phyloP scores from a whole-genome alignment of 176 grass and related monocot genomes.

The Oryza nivara region DNA sequence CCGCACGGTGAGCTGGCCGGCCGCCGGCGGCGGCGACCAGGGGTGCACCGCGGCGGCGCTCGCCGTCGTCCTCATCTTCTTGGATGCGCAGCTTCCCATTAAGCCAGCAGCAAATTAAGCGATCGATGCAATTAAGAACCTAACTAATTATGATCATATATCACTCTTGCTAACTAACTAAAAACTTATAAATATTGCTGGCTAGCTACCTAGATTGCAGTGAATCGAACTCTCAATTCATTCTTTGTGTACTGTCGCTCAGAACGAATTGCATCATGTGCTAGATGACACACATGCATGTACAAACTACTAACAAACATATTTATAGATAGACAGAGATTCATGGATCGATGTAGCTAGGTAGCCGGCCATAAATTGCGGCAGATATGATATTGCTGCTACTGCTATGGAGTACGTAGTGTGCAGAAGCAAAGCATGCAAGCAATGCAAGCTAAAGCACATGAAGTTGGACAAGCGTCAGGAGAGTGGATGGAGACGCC shows the following conservation, averaged over 20 bases:
- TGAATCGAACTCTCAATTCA: background rate
- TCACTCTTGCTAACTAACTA: too few relatives aligned
- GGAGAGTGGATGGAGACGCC: slow-evolving; percentile 44
- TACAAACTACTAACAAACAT: background rate
- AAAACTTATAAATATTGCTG: background rate
- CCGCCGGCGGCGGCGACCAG: slow-evolving; percentile 31
- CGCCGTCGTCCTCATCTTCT: background rate
- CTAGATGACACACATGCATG: background rate
- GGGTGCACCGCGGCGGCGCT: slow-evolving; percentile 52
- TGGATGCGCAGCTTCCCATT: slow-evolving; percentile 59
- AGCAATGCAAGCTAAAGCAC: slow-evolving; percentile 9
- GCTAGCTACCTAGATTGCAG: background rate
- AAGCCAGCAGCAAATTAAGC: too few relatives aligned
- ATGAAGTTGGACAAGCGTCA: slow-evolving; percentile 64
- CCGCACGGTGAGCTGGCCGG: slow-evolving; percentile 55
- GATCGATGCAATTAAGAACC: background rate
- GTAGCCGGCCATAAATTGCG: background rate
- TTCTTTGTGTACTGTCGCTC: background rate
- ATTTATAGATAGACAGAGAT: background rate
- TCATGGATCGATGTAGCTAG: background rate
- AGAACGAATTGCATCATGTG: background rate
- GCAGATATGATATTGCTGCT: background rate
- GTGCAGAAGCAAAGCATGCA: slow-evolving; percentile 30
- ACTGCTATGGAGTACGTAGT: background rate
- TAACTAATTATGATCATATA: background rate